Base-by-base conservation (phyloP, 352 stramenopile species). In the Thraustochytrium sp. region DNA sequence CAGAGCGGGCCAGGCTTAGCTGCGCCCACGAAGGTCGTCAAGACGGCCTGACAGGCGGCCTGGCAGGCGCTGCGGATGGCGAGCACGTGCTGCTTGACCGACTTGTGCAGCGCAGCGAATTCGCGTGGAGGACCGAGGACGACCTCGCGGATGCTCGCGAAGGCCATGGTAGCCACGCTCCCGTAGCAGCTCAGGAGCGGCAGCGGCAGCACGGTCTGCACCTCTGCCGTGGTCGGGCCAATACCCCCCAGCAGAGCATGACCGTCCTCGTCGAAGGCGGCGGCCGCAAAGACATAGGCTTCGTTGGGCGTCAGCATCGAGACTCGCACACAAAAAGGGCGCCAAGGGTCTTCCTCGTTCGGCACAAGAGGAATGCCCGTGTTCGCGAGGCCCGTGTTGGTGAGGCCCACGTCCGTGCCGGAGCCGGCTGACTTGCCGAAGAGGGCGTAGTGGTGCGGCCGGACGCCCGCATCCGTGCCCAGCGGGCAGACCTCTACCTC, bases 401-500 rank as follows among this genome's bases (percentile, higher is more conserved):
- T 80, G 5, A 72, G 31, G 53, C 68, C 63, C 29, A 80, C 68
- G 23, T 80, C 68, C 16, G 68, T 80, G 29, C 68, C 68, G 23
- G 68, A 80, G 23, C 68, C 68, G 8, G 68, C 68, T 21, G 68
- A 18, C 31, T 80, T 80, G 34, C 68, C 68, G 34, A 21, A 80
- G 26, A 80, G 2, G 8, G 26, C 51, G 53, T 65, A 80, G 42
- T 80, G 46, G 2, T 46, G 31, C 23, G 63, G 40, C 1, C 1
- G 29, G n/a, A 16, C 11, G 9, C 11, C 21, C 9, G 13, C 13
- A 37, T 23, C 13, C 5, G 11, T 75, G 8, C 21, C 13, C 5
- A 26, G 23, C 2, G 62, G 46, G 46, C 42, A 16, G 23, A 80
- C 26, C 13, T 80, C 38, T 8, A 80, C 26, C 3, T 16, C 31